Evolutionary conservation across 352 stramenopile species (phyloP).

Genomic region (Pythium chondricola): DNA sequence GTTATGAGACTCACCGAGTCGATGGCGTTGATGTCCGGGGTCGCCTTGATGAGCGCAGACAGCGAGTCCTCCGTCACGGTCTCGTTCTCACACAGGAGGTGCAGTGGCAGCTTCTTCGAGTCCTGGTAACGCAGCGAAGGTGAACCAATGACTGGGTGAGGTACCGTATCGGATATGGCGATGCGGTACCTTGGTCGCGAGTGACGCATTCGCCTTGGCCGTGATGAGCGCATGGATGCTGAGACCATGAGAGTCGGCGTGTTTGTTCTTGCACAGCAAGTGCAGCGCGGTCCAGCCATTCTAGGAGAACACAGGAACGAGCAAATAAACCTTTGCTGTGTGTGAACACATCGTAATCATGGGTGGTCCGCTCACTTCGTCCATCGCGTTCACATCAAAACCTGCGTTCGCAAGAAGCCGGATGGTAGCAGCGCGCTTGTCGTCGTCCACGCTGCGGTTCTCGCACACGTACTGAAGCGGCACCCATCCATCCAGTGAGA

Average conservation of each 20-base stretch:
- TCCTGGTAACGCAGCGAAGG: slow-evolving; percentile 4
- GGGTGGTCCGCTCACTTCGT: slow-evolving; percentile 38
- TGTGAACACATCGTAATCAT: not conserved
- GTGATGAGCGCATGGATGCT: slow-evolving; percentile 17
- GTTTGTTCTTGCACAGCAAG: slow-evolving; percentile 39
- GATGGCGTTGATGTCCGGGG: slow-evolving; percentile 30
- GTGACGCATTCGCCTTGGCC: slow-evolving; percentile 8
- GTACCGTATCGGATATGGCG: not conserved
- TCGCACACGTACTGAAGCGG: slow-evolving; percentile 71
- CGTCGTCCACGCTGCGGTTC: slow-evolving; percentile 42
- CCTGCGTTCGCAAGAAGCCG: slow-evolving; percentile 28
- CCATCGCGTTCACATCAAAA: slow-evolving; percentile 45
- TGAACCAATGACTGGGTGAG: not conserved
- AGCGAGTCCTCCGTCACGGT: slow-evolving; percentile 26
- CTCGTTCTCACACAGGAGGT: slow-evolving; percentile 61
- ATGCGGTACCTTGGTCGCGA: not conserved
- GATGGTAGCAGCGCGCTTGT: slow-evolving; percentile 31
- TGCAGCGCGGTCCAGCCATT: slow-evolving; percentile 69
- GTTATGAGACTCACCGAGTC: slow-evolving; percentile 30
- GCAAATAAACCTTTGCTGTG: not conserved
- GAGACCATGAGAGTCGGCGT: slow-evolving; percentile 4
- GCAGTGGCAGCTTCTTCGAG: slow-evolving; percentile 22
- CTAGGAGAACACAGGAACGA: slow-evolving; percentile 14
- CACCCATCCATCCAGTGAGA: slow-evolving; percentile 64
- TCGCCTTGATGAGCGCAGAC: slow-evolving; percentile 34